Evolutionary conservation across 257 asterid genomes (phyloP).

Genomic region (Echium plantagineum): DNA sequence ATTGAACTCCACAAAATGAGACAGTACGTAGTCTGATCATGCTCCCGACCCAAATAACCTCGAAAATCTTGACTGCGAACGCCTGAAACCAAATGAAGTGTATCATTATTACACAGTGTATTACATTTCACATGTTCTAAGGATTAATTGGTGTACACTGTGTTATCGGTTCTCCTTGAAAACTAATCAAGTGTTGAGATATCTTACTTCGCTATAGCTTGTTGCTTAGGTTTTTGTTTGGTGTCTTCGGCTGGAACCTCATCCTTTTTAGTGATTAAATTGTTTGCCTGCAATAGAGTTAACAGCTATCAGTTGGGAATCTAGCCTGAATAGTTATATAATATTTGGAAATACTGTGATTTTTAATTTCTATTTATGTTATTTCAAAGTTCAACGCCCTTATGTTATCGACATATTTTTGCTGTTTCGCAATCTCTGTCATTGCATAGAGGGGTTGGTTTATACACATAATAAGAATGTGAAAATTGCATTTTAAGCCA

Average conservation of each 20-base stretch:
- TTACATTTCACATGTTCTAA: not conserved
- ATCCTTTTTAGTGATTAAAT: slow-evolving; percentile 29
- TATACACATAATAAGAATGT: too few relatives aligned
- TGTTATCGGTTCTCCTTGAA: not conserved
- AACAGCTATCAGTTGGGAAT: not conserved
- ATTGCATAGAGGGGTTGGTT: too few relatives aligned
- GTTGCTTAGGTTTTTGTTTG: slow-evolving; percentile 43
- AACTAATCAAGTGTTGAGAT: not conserved
- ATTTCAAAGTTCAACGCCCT: not conserved
- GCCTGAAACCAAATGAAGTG: slow-evolving; percentile 33
- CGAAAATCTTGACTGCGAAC: slow-evolving; percentile 41
- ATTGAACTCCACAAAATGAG: not conserved
- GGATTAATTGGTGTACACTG: not conserved
- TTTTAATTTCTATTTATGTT: not conserved
- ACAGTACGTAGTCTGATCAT: slow-evolving; percentile 2
- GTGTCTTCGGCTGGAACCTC: slow-evolving; percentile 38
- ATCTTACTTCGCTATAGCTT: slow-evolving; percentile 30
- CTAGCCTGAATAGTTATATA: not conserved
- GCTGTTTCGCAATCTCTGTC: too few relatives aligned
- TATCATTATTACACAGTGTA: slow-evolving; percentile 12
- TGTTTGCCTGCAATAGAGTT: slow-evolving; percentile 40
- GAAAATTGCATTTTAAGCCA: not conserved
- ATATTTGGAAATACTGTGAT: too few relatives aligned
- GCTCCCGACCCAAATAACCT: slow-evolving; percentile 60
- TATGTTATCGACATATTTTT: too few relatives aligned